These are phyloP conservation scores for Carpinus viminea DNA, from an alignment of 306 rosid species.

Conservation along the genomic window DNA sequence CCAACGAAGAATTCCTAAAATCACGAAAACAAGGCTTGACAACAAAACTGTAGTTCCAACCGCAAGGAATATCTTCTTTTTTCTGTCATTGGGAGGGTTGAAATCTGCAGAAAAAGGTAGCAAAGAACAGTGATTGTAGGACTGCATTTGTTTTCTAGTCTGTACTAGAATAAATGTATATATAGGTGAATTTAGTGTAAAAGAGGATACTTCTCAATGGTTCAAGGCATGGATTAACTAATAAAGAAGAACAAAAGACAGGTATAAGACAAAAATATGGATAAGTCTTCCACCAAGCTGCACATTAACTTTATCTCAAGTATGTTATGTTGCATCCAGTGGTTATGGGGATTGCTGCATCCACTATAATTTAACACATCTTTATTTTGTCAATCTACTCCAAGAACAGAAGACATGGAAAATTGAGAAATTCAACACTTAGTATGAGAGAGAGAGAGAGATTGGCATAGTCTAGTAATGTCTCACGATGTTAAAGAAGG, in stretches of 20 bases:
- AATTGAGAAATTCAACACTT: too few relatives aligned
- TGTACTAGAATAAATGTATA: neutral
- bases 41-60: slow-evolving; percentile 5
- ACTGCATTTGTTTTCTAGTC: neutral
- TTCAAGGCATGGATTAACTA: neutral
- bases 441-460: too few relatives aligned
- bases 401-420: neutral
- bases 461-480: too few relatives aligned
- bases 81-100: slow-evolving; percentile 9
- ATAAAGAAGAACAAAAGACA: neutral
- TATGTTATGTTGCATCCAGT: neutral
- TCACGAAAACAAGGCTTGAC: slow-evolving; percentile 3
- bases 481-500: neutral
- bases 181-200: neutral
- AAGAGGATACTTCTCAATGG: neutral
- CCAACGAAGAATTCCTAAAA: slow-evolving; percentile 24
- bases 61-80: slow-evolving; percentile 3
- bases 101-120: slow-evolving; percentile 19
- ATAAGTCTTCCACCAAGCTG: neutral
- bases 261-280: neutral
- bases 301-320: neutral
- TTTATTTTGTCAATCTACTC: neutral
- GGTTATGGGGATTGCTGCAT: neutral
- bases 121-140: neutral
- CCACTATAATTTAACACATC: too few relatives aligned